These are phyloP conservation scores for Penicillium egyptiacum DNA, from an alignment of 495 filamentous ascomycete genomes.

Conservation along the genomic window DNA sequence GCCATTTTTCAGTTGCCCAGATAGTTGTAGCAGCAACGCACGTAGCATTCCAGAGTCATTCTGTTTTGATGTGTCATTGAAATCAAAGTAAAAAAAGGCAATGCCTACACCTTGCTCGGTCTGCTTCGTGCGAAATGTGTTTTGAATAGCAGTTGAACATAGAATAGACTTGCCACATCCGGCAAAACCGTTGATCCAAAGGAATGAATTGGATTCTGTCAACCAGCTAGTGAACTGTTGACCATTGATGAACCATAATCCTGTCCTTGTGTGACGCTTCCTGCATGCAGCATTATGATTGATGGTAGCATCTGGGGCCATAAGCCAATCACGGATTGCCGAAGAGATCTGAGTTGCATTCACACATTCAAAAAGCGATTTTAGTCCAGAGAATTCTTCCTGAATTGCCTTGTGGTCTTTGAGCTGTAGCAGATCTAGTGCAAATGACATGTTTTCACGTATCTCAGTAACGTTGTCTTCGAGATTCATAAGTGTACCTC, in stretches of 20 bases:
- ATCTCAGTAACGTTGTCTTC: conserved; percentile 33
- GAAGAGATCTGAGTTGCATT: conserved; percentile 22
- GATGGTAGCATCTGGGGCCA: conserved; percentile 29
- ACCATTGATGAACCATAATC: conserved; percentile 34
- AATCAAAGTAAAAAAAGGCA: conserved; percentile 44
- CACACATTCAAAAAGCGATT: conserved; percentile 12
- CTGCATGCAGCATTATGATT: conserved; percentile 29
- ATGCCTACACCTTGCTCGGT: conserved; percentile 23
- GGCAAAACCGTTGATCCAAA: conserved; percentile 43
- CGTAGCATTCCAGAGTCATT: conserved; percentile 29
- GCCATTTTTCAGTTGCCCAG: too few relatives aligned
- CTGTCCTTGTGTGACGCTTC: conserved; percentile 28
- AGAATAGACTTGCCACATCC: conserved; percentile 47
- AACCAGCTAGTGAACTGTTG: conserved; percentile 31
- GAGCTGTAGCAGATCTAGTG: conserved; percentile 30
- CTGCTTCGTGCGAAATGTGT: conserved; percentile 16
- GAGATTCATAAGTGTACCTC: conserved; percentile 34
- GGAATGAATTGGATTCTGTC: conserved; percentile 33
- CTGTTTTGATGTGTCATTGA: conserved; percentile 36
- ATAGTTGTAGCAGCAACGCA: too few relatives aligned
- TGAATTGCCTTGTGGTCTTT: conserved; percentile 18
- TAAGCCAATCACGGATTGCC: conserved; percentile 32
- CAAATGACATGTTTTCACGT: conserved; percentile 28
- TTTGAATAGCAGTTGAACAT: conserved; percentile 36
- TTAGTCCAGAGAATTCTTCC: conserved; percentile 19